These are phyloP conservation scores for Xylaria sp. DNA, from an alignment of 2,329 filamentous ascomycete species.

Conservation along the genomic window DNA sequence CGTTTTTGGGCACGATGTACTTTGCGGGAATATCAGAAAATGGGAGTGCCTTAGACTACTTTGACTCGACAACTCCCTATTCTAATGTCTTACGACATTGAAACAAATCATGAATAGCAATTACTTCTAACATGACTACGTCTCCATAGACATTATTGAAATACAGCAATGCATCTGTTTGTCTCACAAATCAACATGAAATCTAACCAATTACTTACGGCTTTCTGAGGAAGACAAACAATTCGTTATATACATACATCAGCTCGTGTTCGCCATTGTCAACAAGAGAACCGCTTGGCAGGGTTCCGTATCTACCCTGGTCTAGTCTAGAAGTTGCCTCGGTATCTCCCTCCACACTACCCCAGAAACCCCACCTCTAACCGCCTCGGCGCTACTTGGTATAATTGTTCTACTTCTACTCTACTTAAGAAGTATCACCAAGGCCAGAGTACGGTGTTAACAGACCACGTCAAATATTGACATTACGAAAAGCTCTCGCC, in stretches of 20 bases:
- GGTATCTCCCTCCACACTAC: slow-evolving; percentile 42
- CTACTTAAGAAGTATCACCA: not conserved
- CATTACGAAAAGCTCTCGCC: not conserved
- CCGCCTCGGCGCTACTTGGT: not conserved
- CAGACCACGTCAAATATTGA: not conserved
- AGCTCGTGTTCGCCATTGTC: not conserved
- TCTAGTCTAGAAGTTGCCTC: slow-evolving; percentile 40
- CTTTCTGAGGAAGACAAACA: no score
- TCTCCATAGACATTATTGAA: not conserved
- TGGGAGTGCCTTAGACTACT: slow-evolving; percentile 17
- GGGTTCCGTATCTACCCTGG: not conserved
- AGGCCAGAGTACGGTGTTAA: not conserved
- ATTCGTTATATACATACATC: no score
- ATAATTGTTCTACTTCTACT: not conserved
- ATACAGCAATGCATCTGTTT: not conserved
- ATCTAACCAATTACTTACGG: not conserved
- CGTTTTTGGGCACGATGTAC: slow-evolving; percentile 29
- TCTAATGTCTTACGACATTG: not conserved
- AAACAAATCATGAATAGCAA: not conserved
- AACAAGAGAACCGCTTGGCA: not conserved
- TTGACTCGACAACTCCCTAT: not conserved
- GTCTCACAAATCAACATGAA: not conserved
- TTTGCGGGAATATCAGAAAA: slow-evolving; percentile 20
- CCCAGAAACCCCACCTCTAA: slow-evolving; percentile 39
- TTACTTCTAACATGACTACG: not conserved